Conservation (phyloP, 306 rosid species). For the Begonia peltatifolia region DNA sequence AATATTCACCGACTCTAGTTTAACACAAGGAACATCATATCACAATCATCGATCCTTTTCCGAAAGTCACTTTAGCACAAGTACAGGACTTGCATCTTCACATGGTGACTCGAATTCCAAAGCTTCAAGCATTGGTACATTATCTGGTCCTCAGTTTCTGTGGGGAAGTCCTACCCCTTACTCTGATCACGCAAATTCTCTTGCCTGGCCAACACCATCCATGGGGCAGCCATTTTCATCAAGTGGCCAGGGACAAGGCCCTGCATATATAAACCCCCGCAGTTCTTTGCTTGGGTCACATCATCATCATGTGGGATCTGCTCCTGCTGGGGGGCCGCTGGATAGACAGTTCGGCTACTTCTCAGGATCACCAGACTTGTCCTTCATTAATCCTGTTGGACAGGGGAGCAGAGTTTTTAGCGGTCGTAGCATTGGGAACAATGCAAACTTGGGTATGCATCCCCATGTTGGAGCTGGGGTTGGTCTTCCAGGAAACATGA, state of each 20-base stretch:
- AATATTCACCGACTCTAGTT: slow-evolving; percentile 29
- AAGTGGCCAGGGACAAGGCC: slow-evolving; percentile 60
- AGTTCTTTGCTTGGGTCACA: slow-evolving; percentile 50
- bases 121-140: slow-evolving; percentile 59
- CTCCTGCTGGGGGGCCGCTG: slow-evolving; percentile 73
- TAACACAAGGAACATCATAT: slow-evolving; percentile 41
- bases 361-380: slow-evolving; percentile 74
- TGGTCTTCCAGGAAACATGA: slow-evolving; percentile 49
- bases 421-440: slow-evolving; percentile 43
- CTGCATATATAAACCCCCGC: slow-evolving; percentile 29
- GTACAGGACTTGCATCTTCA: slow-evolving; percentile 47
- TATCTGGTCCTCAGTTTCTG: slow-evolving; percentile 88
- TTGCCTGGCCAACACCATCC: slow-evolving; percentile 66
- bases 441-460: slow-evolving; percentile 43
- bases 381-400: slow-evolving; percentile 38
- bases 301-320: slow-evolving; percentile 65
- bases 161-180: slow-evolving; percentile 89
- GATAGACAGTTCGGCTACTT: slow-evolving; percentile 66
- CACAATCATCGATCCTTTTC: slow-evolving; percentile 59
- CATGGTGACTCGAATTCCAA: slow-evolving; percentile 40
- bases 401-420: slow-evolving; percentile 45
- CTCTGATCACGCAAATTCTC: slow-evolving; percentile 40
- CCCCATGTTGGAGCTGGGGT: slow-evolving; percentile 36
- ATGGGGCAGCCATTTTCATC: slow-evolving; percentile 50
- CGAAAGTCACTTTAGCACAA: slow-evolving; percentile 49